Evolutionary conservation across 139 green algal genomes (phyloP).

Genomic region (Chlorella sorokiniana): DNA sequence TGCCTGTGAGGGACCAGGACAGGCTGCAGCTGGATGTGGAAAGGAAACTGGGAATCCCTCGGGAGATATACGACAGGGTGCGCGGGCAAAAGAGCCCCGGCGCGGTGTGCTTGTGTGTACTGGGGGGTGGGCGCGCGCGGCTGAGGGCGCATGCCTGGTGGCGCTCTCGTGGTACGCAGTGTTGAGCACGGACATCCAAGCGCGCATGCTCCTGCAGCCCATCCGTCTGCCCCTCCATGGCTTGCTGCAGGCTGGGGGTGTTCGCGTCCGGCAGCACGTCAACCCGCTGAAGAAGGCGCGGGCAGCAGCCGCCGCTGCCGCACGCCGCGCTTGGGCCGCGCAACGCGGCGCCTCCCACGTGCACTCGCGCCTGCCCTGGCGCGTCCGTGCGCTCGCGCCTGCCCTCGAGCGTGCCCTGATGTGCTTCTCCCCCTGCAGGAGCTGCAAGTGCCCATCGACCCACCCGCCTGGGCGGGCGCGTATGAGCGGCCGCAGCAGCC

Average conservation of each 20-base stretch:
- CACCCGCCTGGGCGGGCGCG: slow-evolving; percentile 58
- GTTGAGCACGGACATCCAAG: no score
- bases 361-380: background rate
- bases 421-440: background rate
- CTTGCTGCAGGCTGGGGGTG: slow-evolving; percentile 29
- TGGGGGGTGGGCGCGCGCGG: no score
- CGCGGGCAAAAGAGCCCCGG: background rate
- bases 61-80: background rate
- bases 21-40: slow-evolving; percentile 27
- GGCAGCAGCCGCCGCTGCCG: background rate
- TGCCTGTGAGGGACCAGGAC: slow-evolving; percentile 8
- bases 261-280: slow-evolving; percentile 82
- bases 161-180: no score
- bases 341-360: background rate
- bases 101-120: background rate
- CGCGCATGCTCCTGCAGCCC: background rate
- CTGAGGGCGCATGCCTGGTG: no score
- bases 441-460: slow-evolving; percentile 39
- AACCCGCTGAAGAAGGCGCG: slow-evolving; percentile 71
- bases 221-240: background rate
- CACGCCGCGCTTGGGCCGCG: background rate
- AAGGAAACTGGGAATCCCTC: slow-evolving; percentile 10
- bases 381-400: slow-evolving; percentile 29
- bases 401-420: background rate
- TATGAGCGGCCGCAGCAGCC: slow-evolving; percentile 65